Conservation (phyloP, 2,329 filamentous ascomycete genomes). For the Cercospora berteroae region DNA sequence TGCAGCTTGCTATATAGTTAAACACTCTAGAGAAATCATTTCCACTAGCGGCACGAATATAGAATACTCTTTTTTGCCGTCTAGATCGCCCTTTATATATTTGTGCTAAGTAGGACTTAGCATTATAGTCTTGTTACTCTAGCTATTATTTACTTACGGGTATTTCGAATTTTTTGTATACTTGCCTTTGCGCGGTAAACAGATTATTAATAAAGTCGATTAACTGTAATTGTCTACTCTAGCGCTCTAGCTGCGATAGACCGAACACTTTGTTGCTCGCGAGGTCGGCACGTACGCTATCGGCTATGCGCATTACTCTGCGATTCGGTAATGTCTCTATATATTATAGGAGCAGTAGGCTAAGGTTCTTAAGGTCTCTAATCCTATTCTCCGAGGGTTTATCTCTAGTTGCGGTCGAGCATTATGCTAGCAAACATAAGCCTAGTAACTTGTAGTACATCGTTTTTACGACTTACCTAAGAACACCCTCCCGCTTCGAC, state of each 20-base stretch:
- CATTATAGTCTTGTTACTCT: neutral
- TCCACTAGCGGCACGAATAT: neutral
- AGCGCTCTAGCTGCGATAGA: conserved; percentile 9
- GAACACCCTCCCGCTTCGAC: neutral
- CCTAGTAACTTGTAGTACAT: neutral
- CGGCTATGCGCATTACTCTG: neutral
- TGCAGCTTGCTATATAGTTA: neutral
- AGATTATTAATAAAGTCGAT: conserved; percentile 17
- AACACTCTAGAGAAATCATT: neutral
- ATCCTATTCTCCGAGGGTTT: neutral
- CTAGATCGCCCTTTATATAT: neutral
- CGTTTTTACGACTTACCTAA: neutral
- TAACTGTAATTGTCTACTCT: conserved; percentile 9
- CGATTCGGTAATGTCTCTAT: neutral
- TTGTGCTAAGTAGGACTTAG: neutral
- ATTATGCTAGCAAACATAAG: neutral
- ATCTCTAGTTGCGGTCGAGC: neutral
- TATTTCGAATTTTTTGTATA: neutral
- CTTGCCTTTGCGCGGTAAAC: conserved; percentile 1
- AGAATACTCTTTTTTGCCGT: neutral
- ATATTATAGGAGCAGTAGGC: conserved; percentile 6
- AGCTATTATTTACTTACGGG: neutral
- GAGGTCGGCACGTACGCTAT: conserved; percentile 6
- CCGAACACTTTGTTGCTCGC: conserved; percentile 12
- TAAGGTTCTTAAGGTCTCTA: neutral